phyloP scores from a whole-genome alignment of 1,284 basidiomycete species.

The Ceratobasidium sp. region DNA sequence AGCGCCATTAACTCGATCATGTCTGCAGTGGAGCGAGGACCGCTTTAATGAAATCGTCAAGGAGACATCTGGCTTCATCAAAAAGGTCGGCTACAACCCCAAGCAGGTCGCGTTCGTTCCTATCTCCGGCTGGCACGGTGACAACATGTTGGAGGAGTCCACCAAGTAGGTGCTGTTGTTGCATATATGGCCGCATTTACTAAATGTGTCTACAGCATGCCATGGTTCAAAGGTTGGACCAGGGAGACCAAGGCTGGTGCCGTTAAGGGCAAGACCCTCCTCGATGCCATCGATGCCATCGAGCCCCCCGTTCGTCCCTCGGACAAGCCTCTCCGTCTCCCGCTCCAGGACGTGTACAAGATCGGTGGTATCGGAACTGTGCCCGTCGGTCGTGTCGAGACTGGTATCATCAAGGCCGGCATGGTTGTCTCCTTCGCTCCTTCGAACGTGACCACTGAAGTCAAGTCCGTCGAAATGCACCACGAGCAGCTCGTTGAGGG shows the following conservation, averaged over 20 bases:
- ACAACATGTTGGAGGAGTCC: conserved; percentile 99
- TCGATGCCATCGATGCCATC: conserved; percentile 99
- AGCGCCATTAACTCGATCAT: conserved; percentile 9
- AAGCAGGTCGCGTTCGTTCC: conserved; percentile 98
- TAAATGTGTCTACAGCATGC: conserved; percentile 70
- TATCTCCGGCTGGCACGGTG: conserved; percentile 99
- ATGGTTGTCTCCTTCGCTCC: conserved; percentile 99
- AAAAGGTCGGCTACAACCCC: conserved; percentile 99
- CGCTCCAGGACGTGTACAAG: conserved; percentile 99
- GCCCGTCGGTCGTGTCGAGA: conserved; percentile 99
- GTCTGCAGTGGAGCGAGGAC: conserved; percentile 89
- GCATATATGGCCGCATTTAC: conserved; percentile 43
- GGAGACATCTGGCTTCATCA: conserved; percentile 99
- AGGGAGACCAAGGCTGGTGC: conserved; percentile 94
- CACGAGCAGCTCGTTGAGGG: conserved; percentile 98
- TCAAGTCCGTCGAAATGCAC: conserved; percentile 99
- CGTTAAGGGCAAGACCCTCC: conserved; percentile 97
- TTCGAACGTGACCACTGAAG: conserved; percentile 98
- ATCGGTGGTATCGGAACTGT: conserved; percentile 99
- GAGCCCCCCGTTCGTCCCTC: conserved; percentile 96
- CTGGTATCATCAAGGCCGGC: conserved; percentile 99
- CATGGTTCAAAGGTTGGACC: conserved; percentile 99
- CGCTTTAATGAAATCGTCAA: conserved; percentile 99
- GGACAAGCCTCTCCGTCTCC: conserved; percentile 99
- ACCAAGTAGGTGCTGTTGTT: conserved; percentile 67